phyloP scores from a whole-genome alignment of 2,329 filamentous ascomycete genomes.

The Aspergillus sclerotialis region DNA sequence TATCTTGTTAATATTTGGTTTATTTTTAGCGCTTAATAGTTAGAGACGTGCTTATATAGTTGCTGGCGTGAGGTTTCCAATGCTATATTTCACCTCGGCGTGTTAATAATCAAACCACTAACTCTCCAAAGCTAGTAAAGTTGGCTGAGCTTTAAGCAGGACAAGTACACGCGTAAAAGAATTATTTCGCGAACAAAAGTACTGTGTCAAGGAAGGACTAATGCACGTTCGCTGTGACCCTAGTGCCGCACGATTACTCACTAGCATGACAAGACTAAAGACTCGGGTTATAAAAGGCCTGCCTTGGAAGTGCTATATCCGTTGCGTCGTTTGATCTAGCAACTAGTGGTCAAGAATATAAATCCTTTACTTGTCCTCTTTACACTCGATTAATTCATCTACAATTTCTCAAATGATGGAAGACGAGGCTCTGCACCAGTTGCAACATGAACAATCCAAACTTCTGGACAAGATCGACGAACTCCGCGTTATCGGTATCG shows the following conservation, averaged over 20 bases:
- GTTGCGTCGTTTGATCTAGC: neutral
- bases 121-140: neutral
- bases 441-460: constrained; percentile 29
- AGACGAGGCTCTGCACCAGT: constrained; percentile 8
- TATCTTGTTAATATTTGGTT: neutral
- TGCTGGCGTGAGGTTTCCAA: neutral
- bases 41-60: neutral
- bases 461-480: constrained; percentile 50
- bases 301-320: neutral
- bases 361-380: neutral
- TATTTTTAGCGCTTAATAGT: neutral
- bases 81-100: neutral
- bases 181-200: no score
- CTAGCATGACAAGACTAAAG: neutral
- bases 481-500: constrained; percentile 45
- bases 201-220: no score
- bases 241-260: neutral
- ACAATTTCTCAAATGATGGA: constrained; percentile 10
- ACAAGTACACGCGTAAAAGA: neutral
- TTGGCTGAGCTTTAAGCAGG: neutral
- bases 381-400: neutral
- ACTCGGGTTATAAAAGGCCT: neutral
- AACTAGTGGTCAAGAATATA: neutral
- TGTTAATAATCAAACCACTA: neutral
- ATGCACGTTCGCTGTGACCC: neutral